A percentile compares a stretch with the other conserved stretches of the same genome.
These are phyloP conservation scores for Tulasnella sp. DNA, from an alignment of 768 basidiomycete genomes.

Conservation along the genomic window DNA sequence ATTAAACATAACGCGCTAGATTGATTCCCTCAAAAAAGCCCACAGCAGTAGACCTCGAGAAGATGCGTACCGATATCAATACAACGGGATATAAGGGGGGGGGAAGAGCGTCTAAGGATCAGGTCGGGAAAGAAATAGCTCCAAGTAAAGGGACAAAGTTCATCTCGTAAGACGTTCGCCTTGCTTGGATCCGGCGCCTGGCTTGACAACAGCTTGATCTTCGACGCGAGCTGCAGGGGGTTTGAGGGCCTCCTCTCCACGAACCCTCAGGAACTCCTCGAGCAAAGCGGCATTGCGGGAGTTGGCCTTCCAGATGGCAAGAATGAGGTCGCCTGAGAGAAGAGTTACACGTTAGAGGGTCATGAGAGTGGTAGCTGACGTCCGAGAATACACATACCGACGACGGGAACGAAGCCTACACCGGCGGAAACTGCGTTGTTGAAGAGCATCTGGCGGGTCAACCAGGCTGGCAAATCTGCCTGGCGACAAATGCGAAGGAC, in stretches of 20 bases:
- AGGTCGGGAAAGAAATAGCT: not conserved
- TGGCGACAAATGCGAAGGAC: conserved; percentile 70
- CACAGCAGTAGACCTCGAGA: too few relatives aligned
- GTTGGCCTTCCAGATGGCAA: conserved; percentile 83
- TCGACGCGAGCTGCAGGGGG: conserved; percentile 32
- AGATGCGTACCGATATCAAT: too few relatives aligned
- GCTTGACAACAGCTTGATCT: conserved; percentile 49
- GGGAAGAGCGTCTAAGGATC: too few relatives aligned
- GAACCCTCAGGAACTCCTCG: conserved; percentile 74
- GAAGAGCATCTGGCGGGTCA: conserved; percentile 66
- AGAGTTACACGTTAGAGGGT: not conserved
- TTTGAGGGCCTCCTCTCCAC: conserved; percentile 69
- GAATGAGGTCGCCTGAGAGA: conserved; percentile 62
- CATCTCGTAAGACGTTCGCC: not conserved
- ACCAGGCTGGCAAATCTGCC: conserved; percentile 67
- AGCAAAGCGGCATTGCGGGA: conserved; percentile 81
- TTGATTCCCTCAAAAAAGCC: too few relatives aligned
- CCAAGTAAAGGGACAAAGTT: not conserved
- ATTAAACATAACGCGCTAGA: too few relatives aligned
- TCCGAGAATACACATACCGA: conserved; percentile 32
- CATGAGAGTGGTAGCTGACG: not conserved
- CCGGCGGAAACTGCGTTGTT: conserved; percentile 69
- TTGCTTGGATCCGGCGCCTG: conserved; percentile 48
- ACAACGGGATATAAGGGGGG: too few relatives aligned
- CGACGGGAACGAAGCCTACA: conserved; percentile 47